Percentiles rank a stretch among this genome's conserved stretches.
Evolutionary conservation across 345 rosid species (phyloP).

Genomic region (Eucalyptus regnans): DNA sequence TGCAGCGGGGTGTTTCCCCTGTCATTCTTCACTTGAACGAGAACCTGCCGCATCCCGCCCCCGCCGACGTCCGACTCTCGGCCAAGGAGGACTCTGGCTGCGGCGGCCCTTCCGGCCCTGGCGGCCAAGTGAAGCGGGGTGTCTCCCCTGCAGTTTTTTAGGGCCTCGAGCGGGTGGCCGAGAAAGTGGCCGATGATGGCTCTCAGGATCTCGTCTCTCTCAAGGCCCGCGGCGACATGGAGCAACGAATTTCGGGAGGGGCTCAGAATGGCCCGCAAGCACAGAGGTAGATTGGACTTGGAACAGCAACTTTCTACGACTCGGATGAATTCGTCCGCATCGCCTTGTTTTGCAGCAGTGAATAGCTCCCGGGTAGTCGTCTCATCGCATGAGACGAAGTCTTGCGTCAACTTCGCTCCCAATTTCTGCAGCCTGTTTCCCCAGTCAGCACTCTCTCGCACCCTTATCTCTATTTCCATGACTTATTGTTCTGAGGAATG

Average conservation of each 20-base stretch:
- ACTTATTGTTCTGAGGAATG: no score
- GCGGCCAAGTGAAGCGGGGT: no score
- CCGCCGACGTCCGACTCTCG: background rate
- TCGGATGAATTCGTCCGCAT: background rate
- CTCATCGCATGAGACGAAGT: background rate
- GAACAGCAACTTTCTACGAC: background rate
- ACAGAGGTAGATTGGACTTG: background rate
- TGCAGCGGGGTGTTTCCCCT: background rate
- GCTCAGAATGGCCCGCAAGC: background rate
- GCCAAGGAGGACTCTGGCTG: rapidly evolving
- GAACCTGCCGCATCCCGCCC: background rate
- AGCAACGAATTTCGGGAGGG: background rate
- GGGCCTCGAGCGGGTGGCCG: rapidly evolving
- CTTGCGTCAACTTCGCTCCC: background rate
- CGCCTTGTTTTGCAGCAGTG: no score
- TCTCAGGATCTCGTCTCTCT: background rate
- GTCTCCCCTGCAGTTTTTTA: no score
- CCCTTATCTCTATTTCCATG: no score
- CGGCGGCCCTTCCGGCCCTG: no score
- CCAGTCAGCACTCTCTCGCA: no score
- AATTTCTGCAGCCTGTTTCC: background rate
- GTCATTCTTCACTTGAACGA: background rate
- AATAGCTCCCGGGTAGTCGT: background rate
- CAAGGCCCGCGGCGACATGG: background rate
- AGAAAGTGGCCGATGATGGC: background rate